Evolutionary conservation across 2,329 filamentous ascomycete genomes (phyloP).

Genomic region (Akanthomyces muscarius): DNA sequence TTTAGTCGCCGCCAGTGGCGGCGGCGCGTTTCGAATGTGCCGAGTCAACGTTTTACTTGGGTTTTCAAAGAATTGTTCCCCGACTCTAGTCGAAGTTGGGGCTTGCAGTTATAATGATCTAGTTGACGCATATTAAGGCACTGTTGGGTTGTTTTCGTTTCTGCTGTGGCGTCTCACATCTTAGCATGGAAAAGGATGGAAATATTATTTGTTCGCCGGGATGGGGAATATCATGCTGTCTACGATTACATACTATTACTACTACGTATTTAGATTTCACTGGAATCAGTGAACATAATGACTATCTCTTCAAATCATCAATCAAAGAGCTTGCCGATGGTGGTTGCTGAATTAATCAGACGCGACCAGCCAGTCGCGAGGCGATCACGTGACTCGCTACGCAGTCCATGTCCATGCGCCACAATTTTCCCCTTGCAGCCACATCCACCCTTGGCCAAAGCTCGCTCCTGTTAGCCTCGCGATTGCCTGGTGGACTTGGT

Average conservation of each 20-base stretch:
- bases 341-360: too few relatives aligned
- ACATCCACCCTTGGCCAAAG: constrained; percentile 3
- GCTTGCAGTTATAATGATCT: constrained; percentile 8
- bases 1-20: not conserved
- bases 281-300: not conserved
- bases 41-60: not conserved
- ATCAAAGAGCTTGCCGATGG: not conserved
- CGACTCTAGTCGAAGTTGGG: not conserved
- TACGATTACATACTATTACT: constrained; percentile 14
- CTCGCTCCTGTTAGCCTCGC: constrained; percentile 10
- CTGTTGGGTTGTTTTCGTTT: constrained; percentile 2
- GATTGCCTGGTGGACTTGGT: constrained; percentile 4
- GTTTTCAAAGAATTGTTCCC: not conserved
- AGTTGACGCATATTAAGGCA: constrained; percentile 7
- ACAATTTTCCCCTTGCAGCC: constrained; percentile 8
- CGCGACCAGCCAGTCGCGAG: not conserved
- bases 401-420: not conserved
- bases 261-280: constrained; percentile 12
- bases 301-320: not conserved
- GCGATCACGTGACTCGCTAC: not conserved
- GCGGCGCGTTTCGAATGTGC: not conserved
- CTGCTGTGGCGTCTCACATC: not conserved
- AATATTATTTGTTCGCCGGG: constrained; percentile 4
- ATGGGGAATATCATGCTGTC: constrained; percentile 15
- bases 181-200: not conserved